Base-by-base conservation (phyloP, 768 basidiomycete species). In the Phaffia australis region DNA sequence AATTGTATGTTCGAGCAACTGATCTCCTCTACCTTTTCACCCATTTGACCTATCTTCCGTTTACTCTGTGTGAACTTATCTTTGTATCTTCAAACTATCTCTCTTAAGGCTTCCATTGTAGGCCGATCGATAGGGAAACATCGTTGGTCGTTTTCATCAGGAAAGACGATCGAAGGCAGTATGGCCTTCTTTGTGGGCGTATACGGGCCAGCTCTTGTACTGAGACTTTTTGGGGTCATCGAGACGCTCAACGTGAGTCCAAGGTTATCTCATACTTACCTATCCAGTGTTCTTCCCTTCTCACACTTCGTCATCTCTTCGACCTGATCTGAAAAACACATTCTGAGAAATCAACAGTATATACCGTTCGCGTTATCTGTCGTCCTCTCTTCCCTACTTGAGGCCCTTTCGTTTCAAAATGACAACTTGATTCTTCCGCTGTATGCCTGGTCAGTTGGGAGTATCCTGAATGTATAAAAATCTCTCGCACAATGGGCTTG, bases 381-480 rank as follows among this genome's bases (percentile, higher is more conserved):
- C 32, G 75, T 77, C n/a, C 73, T 87, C 51, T 81, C 87, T 4
- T 84, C 85, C 2, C 75, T 89, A 52, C 80, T 98, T 70, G 95
- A 99, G 78, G 95, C 91, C 19, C 77, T 92, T 65, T 90, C 89
- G 23, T 86, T 87, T 74, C 95, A 99, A 78, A 98, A 98, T 77
- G 95, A 99, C 78, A 99, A 99, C 77, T 80, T 99, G 71, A 90
- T 89, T 51, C 79, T 99, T 69, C 94, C 95, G n/a, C 78, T 98
- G 76, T 98, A 87, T 76, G 85, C 93, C 80, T 99, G 92, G 91
- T 87, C 88, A 74, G 80, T 90, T 78, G 79, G 91, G 46, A 85
- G 85, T 42, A 77, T 91, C 59, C 79, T 81, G 8, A 80, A 78
- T 62, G 78, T 81, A 21, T 78, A 55, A 72, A 42, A 8, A 32